Conservation (phyloP, 1,284 basidiomycete genomes). For the Ceratobasidium sp. region DNA sequence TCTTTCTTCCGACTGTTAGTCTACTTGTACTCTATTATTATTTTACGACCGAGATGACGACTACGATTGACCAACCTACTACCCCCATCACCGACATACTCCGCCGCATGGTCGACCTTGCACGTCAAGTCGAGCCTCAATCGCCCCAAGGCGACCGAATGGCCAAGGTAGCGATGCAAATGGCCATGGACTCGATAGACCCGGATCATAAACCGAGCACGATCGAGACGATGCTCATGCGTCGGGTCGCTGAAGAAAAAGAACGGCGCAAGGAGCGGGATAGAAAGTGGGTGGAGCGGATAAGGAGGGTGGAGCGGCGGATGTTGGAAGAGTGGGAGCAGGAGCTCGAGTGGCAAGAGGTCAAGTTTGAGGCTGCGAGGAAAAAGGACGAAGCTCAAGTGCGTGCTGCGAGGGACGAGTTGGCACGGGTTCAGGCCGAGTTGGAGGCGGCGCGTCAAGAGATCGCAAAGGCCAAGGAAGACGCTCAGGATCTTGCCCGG, state of each 20-base stretch:
- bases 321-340: constrained; percentile 20
- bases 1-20: too few relatives aligned
- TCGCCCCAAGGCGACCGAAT: constrained; percentile 5
- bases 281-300: constrained; percentile 6
- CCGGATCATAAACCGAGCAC: neutral
- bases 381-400: constrained; percentile 1
- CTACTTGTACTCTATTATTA: neutral
- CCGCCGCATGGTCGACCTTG: constrained; percentile 14
- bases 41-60: neutral
- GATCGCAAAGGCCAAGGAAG: neutral
- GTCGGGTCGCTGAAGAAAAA: neutral
- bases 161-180: constrained; percentile 18
- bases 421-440: constrained; percentile 2
- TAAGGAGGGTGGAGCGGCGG: constrained; percentile 8
- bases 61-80: too few relatives aligned
- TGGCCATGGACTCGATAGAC: constrained; percentile 21
- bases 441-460: too few relatives aligned
- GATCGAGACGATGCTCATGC: constrained; percentile 4
- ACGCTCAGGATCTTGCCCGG: neutral
- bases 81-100: constrained; percentile 5
- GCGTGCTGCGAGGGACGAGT: neutral
- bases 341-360: constrained; percentile 12
- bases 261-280: constrained; percentile 9
- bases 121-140: constrained; percentile 5
- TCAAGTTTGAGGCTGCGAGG: constrained; percentile 3